Percentiles rank a stretch among this genome's conserved stretches.
These are phyloP conservation scores for Populus nigra DNA, from an alignment of 345 rosid species.

Conservation along the genomic window DNA sequence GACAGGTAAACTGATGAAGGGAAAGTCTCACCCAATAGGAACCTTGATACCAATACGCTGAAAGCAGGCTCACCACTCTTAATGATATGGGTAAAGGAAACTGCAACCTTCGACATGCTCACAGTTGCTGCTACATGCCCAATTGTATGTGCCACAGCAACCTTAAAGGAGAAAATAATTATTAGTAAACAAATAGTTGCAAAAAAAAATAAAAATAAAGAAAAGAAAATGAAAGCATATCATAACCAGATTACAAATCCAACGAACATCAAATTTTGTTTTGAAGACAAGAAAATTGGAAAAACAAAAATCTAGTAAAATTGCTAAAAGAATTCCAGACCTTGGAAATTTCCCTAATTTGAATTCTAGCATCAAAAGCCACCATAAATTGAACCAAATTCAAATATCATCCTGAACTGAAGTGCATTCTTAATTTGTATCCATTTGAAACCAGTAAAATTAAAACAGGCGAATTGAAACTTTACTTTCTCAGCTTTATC, in stretches of 20 bases:
- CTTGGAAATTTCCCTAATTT: neutral
- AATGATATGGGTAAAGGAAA: conserved; percentile 94
- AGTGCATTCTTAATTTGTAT: neutral
- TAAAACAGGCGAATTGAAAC: neutral
- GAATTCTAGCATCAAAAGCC: neutral
- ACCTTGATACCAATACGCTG: conserved; percentile 78
- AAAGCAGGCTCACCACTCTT: conserved; percentile 97
- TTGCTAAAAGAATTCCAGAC: neutral
- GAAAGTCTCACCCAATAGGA: conserved; percentile 78
- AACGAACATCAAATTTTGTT: neutral
- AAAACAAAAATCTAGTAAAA: neutral
- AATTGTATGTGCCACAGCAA: conserved; percentile 93
- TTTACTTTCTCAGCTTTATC: neutral
- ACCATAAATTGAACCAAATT: neutral
- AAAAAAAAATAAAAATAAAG: neutral
- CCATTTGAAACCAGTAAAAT: neutral
- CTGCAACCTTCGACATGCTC: conserved; percentile 98
- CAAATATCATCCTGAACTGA: neutral
- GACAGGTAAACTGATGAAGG: conserved; percentile 78
- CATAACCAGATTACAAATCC: neutral
- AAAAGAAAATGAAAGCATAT: neutral
- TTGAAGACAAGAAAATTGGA: neutral
- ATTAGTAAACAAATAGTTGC: conserved; percentile 11
- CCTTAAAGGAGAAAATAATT: conserved; percentile 42
- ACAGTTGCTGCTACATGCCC: conserved; percentile 99